Conservation (phyloP, 345 rosid genomes). For the Murraya koenigii region DNA sequence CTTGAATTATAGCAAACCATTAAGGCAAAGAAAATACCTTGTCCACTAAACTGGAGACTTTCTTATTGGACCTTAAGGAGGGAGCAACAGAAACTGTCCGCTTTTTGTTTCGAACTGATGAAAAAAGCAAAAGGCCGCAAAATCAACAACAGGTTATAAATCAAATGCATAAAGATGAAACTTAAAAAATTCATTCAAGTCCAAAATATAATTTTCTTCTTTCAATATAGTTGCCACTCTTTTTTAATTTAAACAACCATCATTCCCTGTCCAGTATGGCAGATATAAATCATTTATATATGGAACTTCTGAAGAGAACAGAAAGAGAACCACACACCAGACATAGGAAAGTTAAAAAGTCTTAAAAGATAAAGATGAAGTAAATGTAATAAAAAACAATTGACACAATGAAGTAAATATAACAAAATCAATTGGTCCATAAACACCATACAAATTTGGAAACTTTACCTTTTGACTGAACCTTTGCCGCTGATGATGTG, state of each 20-base stretch:
- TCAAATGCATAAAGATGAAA: not conserved
- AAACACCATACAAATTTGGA: not conserved
- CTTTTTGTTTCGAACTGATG: conserved; percentile 70
- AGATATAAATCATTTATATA: not conserved
- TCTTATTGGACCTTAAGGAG: conserved; percentile 83
- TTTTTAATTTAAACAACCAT: not conserved
- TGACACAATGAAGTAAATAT: not conserved
- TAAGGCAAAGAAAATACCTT: conserved; percentile 48
- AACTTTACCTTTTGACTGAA: conserved; percentile 71
- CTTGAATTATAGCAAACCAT: conserved; percentile 8
- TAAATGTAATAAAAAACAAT: not conserved
- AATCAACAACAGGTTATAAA: not conserved
- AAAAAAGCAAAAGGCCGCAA: conserved; percentile 9
- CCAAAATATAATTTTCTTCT: not conserved
- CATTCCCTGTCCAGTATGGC: not conserved
- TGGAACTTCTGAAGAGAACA: not conserved
- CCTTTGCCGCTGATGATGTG: conserved; percentile 42
- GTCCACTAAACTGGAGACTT: conserved; percentile 92
- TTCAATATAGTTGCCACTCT: not conserved
- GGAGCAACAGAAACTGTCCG: conserved; percentile 68
- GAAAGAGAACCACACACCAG: not conserved
- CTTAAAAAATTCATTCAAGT: not conserved
- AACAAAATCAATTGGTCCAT: not conserved
- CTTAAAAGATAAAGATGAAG: too few relatives aligned
- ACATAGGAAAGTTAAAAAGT: not conserved